These are phyloP conservation scores for Trifolium fragiferum DNA, from an alignment of 306 rosid species.

Conservation along the genomic window DNA sequence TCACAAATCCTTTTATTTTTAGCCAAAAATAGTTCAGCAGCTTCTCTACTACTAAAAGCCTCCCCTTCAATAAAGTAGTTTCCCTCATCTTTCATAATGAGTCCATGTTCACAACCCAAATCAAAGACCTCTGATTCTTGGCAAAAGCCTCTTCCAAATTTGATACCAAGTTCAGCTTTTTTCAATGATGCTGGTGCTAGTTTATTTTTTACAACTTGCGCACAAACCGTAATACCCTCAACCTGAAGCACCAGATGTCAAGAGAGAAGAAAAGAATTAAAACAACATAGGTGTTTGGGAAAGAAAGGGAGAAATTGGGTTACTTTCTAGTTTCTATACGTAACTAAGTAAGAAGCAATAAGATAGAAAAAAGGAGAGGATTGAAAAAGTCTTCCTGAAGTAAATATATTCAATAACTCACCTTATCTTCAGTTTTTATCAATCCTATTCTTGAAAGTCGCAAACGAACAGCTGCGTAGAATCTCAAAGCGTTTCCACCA, in stretches of 20 bases:
- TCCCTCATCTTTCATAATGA: constrained; percentile 57
- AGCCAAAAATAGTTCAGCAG: constrained; percentile 58
- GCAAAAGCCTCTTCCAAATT: constrained; percentile 78
- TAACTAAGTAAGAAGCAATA: constrained; percentile 14
- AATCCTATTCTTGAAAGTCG: constrained; percentile 67
- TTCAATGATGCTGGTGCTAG: constrained; percentile 70
- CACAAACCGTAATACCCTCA: constrained; percentile 61
- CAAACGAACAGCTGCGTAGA: constrained; percentile 82
- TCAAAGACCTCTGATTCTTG: constrained; percentile 72
- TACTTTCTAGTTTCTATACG: constrained; percentile 15
- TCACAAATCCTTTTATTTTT: constrained; percentile 50
- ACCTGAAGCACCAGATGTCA: constrained; percentile 53
- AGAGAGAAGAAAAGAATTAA: constrained; percentile 6
- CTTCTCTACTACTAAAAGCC: constrained; percentile 51
- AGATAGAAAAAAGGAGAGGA: constrained; percentile 4
- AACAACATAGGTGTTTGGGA: background rate
- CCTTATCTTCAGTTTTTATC: constrained; percentile 68
- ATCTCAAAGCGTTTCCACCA: constrained; percentile 91
- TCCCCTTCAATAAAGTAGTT: constrained; percentile 61
- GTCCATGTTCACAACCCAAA: constrained; percentile 76
- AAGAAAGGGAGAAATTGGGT: constrained; percentile 4
- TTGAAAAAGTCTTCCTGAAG: no score
- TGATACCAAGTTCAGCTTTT: constrained; percentile 68
- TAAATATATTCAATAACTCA: constrained; percentile 31
- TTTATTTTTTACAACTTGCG: constrained; percentile 80